Conservation (phyloP, 1,284 basidiomycete species). For the Omphalotus olearius region DNA sequence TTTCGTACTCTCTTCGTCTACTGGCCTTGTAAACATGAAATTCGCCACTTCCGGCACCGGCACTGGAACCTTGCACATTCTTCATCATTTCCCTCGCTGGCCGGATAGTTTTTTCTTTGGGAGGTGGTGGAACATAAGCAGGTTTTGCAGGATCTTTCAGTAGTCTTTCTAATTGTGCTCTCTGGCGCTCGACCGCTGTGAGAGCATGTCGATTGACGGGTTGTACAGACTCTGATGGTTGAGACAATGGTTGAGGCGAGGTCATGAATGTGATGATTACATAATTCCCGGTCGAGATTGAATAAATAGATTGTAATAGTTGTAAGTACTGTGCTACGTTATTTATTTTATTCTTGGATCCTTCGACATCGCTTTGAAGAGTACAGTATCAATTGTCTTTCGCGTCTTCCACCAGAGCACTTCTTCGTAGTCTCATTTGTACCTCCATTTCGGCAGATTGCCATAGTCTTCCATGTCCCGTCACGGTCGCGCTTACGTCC, state of each 20-base stretch:
- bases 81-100: slow-evolving; percentile 95
- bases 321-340: no score
- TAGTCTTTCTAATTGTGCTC: slow-evolving; percentile 76
- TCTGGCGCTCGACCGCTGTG: slow-evolving; percentile 70
- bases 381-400: neutral
- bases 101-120: slow-evolving; percentile 75
- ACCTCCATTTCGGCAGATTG: slow-evolving; percentile 2
- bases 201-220: slow-evolving; percentile 57
- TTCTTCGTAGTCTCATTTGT: neutral
- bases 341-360: no score
- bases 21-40: slow-evolving; percentile 99
- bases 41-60: slow-evolving; percentile 91
- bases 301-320: no score
- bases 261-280: slow-evolving; percentile 1
- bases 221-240: slow-evolving; percentile 3
- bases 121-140: slow-evolving; percentile 69
- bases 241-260: neutral
- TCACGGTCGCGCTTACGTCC: neutral
- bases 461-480: slow-evolving; percentile 3
- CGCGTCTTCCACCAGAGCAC: neutral
- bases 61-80: slow-evolving; percentile 93
- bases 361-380: no score
- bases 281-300: no score
- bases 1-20: slow-evolving; percentile 91
- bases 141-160: slow-evolving; percentile 85